These are phyloP conservation scores for rapeseed (Brassica napus) DNA, from an alignment of 345 rosid genomes.

Conservation along the genomic window Da-Ae NC_063439.1:18128001-18128500, in stretches of 20 bases:
- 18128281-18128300: constrained; percentile 44
- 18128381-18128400: constrained; percentile 7
- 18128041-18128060: constrained; percentile 59
- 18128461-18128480: constrained; percentile 64
- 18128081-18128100: constrained; percentile 67
- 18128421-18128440: constrained; percentile 60
- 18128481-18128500: constrained; percentile 67
- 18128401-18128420: constrained; percentile 44
- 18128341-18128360: not conserved
- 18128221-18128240: constrained; percentile 81
- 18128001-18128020: constrained; percentile 73
- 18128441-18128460: constrained; percentile 64
- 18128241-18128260: constrained; percentile 62
- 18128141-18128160: constrained; percentile 65
- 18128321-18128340: constrained; percentile 41
- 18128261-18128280: constrained; percentile 57
- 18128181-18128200: constrained; percentile 57
- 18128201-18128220: constrained; percentile 45
- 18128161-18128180: constrained; percentile 65
- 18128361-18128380: not conserved
- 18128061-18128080: constrained; percentile 59
- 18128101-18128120: constrained; percentile 53
- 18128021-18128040: constrained; percentile 65
- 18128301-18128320: constrained; percentile 55
- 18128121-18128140: constrained; percentile 73